Evolutionary conservation across 257 asterid species (phyloP), one percentile per base, ranked within the genome.

Genomic region (Sherardia arvensis): DNA sequence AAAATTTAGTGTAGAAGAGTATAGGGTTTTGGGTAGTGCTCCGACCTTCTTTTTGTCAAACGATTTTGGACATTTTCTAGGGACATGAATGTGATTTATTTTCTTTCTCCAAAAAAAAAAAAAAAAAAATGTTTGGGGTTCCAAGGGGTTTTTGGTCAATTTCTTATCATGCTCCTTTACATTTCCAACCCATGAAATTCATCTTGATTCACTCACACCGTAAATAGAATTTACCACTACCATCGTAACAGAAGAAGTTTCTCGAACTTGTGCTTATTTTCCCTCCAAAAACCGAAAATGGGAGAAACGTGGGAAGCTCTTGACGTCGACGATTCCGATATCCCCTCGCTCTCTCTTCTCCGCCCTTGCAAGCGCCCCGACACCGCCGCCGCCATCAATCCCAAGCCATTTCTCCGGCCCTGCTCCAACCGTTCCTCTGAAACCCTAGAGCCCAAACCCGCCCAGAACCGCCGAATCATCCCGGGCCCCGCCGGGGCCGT

Each of bases 401-500:
- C 82, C 21, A 48, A 53, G 28, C 73, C 69, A 26, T 29, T 33
- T 30, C 78, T 66, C 60, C 34, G 57, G 57, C 69, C 83, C 18
- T 76, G 61, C 45, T 68, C 77, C 7, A 38, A 48, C 25, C 17
- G 65, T 62, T 30, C 72, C 34, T 47, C 71, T 34, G 71, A 30
- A 58, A 1, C 80, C 51, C 71, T 72, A 40, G 69, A 7, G 18
- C 29, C 21, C 36, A 66, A 59, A 68, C 38, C 54, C 49, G 53
- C 28, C 10, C 36, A 67, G 64, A 66, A 14, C 78, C 78, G 51
- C 28, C 69, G 74, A 38, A 45, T 64, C 47, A 87, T 90, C 65
- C 95, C 97, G 1, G 97, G 97, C 0, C 97, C 97, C 15, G 97
- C 97, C 14, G 95, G 84, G 17, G 79, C 85, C 38, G 86, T 90